Evolutionary conservation across 1,139 yeast species (phyloP).

Genomic region (Groenewaldozyma sp.): DNA sequence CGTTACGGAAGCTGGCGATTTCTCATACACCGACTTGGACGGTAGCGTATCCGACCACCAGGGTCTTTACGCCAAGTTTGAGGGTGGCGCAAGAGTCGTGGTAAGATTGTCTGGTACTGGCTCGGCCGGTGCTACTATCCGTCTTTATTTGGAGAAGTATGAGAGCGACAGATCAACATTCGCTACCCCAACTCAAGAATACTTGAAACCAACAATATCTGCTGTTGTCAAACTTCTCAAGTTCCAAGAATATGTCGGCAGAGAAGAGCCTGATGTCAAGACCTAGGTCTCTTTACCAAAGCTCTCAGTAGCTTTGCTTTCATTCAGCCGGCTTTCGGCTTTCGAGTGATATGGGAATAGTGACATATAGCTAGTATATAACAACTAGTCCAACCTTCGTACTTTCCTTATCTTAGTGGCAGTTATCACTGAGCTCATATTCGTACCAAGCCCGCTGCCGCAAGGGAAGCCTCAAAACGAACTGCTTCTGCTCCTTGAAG

Average conservation of each 20-base stretch:
- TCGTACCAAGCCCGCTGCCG: too few relatives aligned
- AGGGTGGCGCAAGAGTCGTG: slow-evolving; percentile 77
- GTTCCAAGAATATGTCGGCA: slow-evolving; percentile 67
- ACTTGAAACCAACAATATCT: slow-evolving; percentile 51
- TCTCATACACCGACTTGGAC: slow-evolving; percentile 87
- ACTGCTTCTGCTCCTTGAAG: too few relatives aligned
- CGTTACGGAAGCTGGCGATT: slow-evolving; percentile 74
- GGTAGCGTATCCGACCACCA: slow-evolving; percentile 88
- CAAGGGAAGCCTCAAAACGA: too few relatives aligned
- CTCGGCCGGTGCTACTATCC: slow-evolving; percentile 93
- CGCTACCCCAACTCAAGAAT: slow-evolving; percentile 54
- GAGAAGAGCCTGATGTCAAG: slow-evolving; percentile 80
- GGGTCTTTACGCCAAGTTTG: slow-evolving; percentile 78
- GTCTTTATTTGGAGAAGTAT: slow-evolving; percentile 85
- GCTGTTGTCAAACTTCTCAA: slow-evolving; percentile 60
- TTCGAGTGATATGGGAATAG: too few relatives aligned
- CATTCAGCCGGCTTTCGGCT: too few relatives aligned
- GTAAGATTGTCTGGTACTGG: slow-evolving; percentile 97
- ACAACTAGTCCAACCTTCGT: too few relatives aligned
- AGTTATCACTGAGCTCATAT: too few relatives aligned
- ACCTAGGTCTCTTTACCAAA: too few relatives aligned
- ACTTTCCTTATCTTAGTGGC: too few relatives aligned
- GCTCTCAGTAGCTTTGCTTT: too few relatives aligned
- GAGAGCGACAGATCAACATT: slow-evolving; percentile 49
- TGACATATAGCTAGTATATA: too few relatives aligned